Conservation (phyloP, 2,329 filamentous ascomycete species). For the Pseudopyrenochaeta lycopersici region DNA sequence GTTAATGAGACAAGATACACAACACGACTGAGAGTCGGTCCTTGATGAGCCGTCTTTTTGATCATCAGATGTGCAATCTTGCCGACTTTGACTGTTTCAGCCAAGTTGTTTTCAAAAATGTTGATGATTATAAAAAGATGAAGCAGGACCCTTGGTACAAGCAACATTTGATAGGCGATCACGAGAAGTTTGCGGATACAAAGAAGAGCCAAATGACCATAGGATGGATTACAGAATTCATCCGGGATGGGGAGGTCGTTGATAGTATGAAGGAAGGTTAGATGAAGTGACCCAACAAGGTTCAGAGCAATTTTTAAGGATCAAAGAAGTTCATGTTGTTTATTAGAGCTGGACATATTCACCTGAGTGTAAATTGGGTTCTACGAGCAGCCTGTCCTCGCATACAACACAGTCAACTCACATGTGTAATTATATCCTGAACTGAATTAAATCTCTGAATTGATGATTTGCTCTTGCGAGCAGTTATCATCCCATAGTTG, state of each 20-base stretch:
- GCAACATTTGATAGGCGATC: constrained; percentile 55
- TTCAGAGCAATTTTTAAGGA: not conserved
- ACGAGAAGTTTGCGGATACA: constrained; percentile 62
- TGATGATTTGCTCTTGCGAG: too few species aligned
- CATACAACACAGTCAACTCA: too few species aligned
- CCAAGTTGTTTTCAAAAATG: constrained; percentile 56
- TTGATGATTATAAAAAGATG: constrained; percentile 60
- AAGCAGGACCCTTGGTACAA: constrained; percentile 61
- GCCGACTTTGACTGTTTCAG: constrained; percentile 62
- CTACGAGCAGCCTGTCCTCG: too few species aligned
- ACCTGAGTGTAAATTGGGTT: too few species aligned
- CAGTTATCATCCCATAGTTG: too few species aligned
- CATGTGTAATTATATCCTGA: too few species aligned
- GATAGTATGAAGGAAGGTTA: not conserved
- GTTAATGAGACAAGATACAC: constrained; percentile 46
- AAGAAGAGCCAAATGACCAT: not conserved
- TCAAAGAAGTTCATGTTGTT: not conserved
- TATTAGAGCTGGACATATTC: not conserved
- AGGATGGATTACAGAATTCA: not conserved
- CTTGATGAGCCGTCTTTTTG: constrained; percentile 51
- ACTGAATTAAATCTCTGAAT: too few species aligned
- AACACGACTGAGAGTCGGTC: constrained; percentile 48
- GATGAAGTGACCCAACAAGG: not conserved
- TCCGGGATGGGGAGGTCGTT: not conserved
- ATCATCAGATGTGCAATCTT: constrained; percentile 58